Percentiles rank a stretch among this genome's conserved stretches.
Conservation (phyloP, 768 basidiomycete species). For the Hemileccinum rubropunctum region DNA sequence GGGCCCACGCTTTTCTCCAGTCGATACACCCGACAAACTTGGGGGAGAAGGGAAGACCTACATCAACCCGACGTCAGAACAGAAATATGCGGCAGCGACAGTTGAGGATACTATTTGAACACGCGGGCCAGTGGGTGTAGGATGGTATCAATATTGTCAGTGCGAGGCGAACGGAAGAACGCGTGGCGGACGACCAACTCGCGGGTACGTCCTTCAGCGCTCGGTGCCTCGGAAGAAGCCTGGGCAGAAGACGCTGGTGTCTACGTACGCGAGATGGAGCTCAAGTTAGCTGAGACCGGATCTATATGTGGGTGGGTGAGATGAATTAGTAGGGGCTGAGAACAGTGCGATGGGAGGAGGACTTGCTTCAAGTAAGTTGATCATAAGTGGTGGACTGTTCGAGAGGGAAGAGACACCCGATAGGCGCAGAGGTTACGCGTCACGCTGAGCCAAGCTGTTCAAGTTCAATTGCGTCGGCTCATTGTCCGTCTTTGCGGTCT, state of each 20-base stretch:
- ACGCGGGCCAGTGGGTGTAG: no score
- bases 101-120: no score
- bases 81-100: no score
- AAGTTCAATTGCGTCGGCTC: constrained; percentile 39
- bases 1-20: no score
- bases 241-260: constrained; percentile 62
- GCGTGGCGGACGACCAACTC: no score
- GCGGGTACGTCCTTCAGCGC: constrained; percentile 20
- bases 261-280: constrained; percentile 62
- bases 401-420: no score
- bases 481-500: constrained; percentile 54
- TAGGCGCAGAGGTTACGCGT: background rate
- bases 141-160: no score
- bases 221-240: constrained; percentile 30
- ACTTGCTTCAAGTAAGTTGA: constrained; percentile 47
- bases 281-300: constrained; percentile 70
- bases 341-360: no score
- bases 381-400: constrained; percentile 46
- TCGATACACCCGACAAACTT: no score
- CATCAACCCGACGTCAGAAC: no score
- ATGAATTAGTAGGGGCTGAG: background rate
- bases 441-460: constrained; percentile 48
- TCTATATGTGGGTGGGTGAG: constrained; percentile 43
- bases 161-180: no score
- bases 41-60: no score